Base-by-base conservation (phyloP, 106 monocot genomes). In the Amphibolis antarctica region DNA sequence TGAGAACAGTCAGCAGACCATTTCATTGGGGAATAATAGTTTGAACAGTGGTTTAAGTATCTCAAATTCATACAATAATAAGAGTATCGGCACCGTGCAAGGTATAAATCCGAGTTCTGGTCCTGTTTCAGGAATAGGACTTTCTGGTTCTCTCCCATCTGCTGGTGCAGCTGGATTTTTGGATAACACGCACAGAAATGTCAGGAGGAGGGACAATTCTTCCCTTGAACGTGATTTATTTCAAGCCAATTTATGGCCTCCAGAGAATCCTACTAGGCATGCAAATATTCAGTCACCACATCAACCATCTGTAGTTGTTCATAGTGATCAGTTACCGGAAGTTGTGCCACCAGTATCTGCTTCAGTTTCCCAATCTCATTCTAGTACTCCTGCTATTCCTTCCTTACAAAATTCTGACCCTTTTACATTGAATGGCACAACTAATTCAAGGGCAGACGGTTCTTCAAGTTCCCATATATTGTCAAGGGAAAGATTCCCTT, bases 181-280 rank as follows among this genome's bases (percentile, higher is more conserved):
- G 5, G 92, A 80, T 60, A 76, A 42, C 47, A 76, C 76, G 17
- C 69, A 70, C 10, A 78, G 92, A 52, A 93, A 76, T 67, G 52
- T 80, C 51, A 50, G 88, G 29, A 64, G 75, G 46, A 80, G 85
- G 48, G 71, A 65, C 14, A 82, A 78, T 55, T 59, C 82, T 56
- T 30, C 71, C 49, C 54, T 28, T 28, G 71, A 66, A 53, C 60
- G 47, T 84, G 74, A 74, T 72, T 60, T 58, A 3, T 60, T 42
- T 23, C 57, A 64, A 26, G 55, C 60, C 76, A 68, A 66, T 66
- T 59, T 74, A 64, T 79, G 46, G 73, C 49, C 78, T 24, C 43
- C 57, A 56, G 52, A 58, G 29, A 75, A 48, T 80, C 52, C 78
- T 23, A 63, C 30, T 29, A 58, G 75, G n/a, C 77, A 67, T 31